phyloP scores from a whole-genome alignment of 1,284 basidiomycete species.

The Puccinia coronata region DNA sequence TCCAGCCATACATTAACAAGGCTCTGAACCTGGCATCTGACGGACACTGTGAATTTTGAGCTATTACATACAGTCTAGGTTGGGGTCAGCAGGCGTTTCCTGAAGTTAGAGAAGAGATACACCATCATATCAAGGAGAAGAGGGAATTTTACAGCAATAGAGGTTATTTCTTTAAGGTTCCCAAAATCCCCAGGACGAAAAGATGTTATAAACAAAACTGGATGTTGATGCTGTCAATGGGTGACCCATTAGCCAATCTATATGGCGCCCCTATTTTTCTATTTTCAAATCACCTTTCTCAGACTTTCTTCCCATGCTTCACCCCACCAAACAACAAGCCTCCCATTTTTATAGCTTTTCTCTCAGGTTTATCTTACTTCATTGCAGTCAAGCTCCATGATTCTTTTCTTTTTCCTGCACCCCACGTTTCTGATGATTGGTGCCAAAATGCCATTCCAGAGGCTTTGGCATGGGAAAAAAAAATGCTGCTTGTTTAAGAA shows the following conservation, averaged over 20 bases:
- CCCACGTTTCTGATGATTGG: not conserved
- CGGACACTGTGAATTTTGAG: no score
- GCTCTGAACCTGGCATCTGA: no score
- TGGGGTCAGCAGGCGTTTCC: no score
- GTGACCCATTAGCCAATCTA: not conserved
- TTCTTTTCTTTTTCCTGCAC: not conserved
- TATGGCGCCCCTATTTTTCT: not conserved
- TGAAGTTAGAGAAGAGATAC: no score
- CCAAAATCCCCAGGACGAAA: not conserved
- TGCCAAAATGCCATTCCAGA: not conserved
- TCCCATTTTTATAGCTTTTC: no score
- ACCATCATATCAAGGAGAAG: no score
- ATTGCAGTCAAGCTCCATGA: no score
- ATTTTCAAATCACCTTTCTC: not conserved
- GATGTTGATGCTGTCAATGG: not conserved
- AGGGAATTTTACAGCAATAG: no score
- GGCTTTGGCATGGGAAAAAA: no score
- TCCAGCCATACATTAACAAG: no score
- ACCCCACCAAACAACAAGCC: constrained; percentile 4
- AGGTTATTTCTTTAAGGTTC: no score
- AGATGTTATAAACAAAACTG: not conserved
- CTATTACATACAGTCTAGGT: no score
- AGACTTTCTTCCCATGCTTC: not conserved
- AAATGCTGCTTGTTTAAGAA: not conserved
- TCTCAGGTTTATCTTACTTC: not conserved